Conservation (phyloP, 305 asterid genomes). For the Solanum hybrid region DNA sequence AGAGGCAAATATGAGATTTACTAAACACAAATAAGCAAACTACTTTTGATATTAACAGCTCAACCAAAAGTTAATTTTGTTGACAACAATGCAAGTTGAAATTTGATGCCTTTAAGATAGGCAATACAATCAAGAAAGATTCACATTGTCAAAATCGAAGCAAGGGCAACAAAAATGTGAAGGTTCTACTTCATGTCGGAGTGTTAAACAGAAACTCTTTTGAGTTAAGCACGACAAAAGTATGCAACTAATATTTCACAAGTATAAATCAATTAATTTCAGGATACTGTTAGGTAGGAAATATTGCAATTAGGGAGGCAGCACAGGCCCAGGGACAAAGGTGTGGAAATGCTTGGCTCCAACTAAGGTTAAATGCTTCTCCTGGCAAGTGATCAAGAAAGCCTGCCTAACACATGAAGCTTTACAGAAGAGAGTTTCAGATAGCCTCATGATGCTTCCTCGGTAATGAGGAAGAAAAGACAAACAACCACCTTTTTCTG, state of each 20-base stretch:
- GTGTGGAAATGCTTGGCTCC: neutral
- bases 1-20: neutral
- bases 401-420: neutral
- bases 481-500: neutral
- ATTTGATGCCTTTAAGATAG: neutral
- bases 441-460: neutral
- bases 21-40: neutral
- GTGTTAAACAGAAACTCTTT: neutral
- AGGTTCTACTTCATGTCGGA: neutral
- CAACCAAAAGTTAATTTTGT: neutral
- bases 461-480: neutral
- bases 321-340: neutral
- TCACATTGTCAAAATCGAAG: neutral
- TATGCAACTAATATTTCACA: neutral
- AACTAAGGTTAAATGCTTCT: neutral
- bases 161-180: neutral
- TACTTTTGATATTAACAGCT: neutral
- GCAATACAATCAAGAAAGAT: neutral
- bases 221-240: neutral
- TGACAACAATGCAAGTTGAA: neutral
- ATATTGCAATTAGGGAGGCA: neutral
- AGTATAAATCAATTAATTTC: neutral
- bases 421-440: neutral
- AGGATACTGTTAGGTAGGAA: neutral
- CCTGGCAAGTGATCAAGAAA: neutral